Conservation (phyloP, 2,329 filamentous ascomycete genomes). For the Samsoniella hepiali region DNA sequence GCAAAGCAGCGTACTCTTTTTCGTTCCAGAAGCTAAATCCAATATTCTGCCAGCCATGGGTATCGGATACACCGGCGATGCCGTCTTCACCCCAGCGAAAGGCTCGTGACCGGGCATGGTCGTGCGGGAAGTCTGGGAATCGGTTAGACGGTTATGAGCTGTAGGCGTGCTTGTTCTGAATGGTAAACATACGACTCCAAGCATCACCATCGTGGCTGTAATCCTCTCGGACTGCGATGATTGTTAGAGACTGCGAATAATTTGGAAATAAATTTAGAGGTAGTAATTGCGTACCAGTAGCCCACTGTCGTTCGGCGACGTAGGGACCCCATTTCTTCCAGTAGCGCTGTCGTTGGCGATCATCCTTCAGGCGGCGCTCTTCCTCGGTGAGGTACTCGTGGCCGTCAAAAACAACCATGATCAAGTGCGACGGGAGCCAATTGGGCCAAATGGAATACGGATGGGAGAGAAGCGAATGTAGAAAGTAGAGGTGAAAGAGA, state of each 20-base stretch:
- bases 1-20: slow-evolving; percentile 67
- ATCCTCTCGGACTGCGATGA: slow-evolving; percentile 72
- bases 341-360: slow-evolving; percentile 79
- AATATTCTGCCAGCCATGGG: slow-evolving; percentile 87
- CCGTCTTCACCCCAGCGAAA: slow-evolving; percentile 97
- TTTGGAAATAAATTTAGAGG: neutral
- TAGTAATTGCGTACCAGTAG: slow-evolving; percentile 60
- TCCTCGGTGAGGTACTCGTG: slow-evolving; percentile 86
- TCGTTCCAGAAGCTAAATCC: slow-evolving; percentile 98
- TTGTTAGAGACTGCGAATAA: slow-evolving; percentile 20
- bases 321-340: slow-evolving; percentile 99
- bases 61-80: slow-evolving; percentile 90
- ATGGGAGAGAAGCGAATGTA: neutral
- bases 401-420: slow-evolving; percentile 86
- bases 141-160: slow-evolving; percentile 5
- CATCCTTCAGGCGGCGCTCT: slow-evolving; percentile 84
- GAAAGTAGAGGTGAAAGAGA: slow-evolving; percentile 1
- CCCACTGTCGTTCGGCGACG: slow-evolving; percentile 92
- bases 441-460: neutral
- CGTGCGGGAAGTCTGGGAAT: slow-evolving; percentile 80
- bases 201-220: slow-evolving; percentile 88
- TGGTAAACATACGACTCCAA: slow-evolving; percentile 73
- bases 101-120: slow-evolving; percentile 81
- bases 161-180: slow-evolving; percentile 26
- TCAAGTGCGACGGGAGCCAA: slow-evolving; percentile 21